phyloP scores from a whole-genome alignment of 768 basidiomycete genomes.

The Mycena chlorophos region DNA sequence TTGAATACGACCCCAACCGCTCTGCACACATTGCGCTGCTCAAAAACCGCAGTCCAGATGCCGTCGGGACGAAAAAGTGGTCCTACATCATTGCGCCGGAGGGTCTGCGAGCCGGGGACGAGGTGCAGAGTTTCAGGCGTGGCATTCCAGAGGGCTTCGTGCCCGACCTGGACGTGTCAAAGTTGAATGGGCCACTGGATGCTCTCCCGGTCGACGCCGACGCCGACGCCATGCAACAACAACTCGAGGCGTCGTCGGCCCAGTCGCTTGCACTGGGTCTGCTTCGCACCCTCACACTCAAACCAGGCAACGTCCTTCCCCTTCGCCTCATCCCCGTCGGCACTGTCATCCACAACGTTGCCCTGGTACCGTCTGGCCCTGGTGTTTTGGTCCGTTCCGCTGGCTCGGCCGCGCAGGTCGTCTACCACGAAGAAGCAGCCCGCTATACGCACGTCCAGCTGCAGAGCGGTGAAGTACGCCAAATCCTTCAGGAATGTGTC shows the following conservation, averaged over 20 bases:
- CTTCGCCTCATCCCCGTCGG: constrained; percentile 89
- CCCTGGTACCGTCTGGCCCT: constrained; percentile 72
- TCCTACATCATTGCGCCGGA: constrained; percentile 93
- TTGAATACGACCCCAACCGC: constrained; percentile 96
- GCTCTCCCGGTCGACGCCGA: constrained; percentile 17
- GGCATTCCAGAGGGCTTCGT: constrained; percentile 81
- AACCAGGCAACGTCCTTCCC: constrained; percentile 91
- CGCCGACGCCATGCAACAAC: constrained; percentile 24
- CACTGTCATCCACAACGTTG: constrained; percentile 85
- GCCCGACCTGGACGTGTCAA: constrained; percentile 44
- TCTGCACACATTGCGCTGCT: constrained; percentile 93
- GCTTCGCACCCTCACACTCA: constrained; percentile 79
- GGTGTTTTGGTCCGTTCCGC: constrained; percentile 87
- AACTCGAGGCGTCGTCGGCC: constrained; percentile 38
- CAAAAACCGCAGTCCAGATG: constrained; percentile 55
- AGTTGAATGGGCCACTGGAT: constrained; percentile 19
- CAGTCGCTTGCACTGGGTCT: constrained; percentile 79
- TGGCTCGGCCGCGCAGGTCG: constrained; percentile 80
- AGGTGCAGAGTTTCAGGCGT: constrained; percentile 80
- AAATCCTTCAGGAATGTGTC: constrained; percentile 74
- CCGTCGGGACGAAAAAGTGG: constrained; percentile 62
- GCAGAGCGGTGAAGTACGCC: constrained; percentile 90
- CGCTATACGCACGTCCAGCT: constrained; percentile 82
- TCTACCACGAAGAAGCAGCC: constrained; percentile 71
- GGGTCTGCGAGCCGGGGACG: constrained; percentile 83